phyloP scores from a whole-genome alignment of 2,329 filamentous ascomycete genomes.

The Rasamsonia emersonii region DNA sequence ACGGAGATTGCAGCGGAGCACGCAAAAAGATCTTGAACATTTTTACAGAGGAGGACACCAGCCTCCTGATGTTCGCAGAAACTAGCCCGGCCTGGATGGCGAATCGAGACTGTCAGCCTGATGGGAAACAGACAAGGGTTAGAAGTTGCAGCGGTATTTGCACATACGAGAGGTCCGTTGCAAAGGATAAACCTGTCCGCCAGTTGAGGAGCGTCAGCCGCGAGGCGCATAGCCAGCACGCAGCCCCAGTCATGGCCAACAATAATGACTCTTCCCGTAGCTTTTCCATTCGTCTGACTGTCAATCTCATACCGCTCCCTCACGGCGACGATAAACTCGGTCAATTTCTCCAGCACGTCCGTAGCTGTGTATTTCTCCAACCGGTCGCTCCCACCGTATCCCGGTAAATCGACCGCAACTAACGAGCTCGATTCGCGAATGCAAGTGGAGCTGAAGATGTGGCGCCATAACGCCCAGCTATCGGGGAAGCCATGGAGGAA shows the following conservation, averaged over 20 bases:
- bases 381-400: slow-evolving; percentile 50
- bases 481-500: slow-evolving; percentile 55
- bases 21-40: slow-evolving; percentile 42
- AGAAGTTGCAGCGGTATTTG: not conserved
- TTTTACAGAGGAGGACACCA: slow-evolving; percentile 37
- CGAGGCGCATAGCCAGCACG: slow-evolving; percentile 45
- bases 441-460: slow-evolving; percentile 35
- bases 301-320: slow-evolving; percentile 39
- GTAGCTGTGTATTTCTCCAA: slow-evolving; percentile 43
- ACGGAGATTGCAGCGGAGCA: slow-evolving; percentile 35
- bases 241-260: slow-evolving; percentile 50
- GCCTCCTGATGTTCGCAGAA: slow-evolving; percentile 33
- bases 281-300: slow-evolving; percentile 8
- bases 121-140: not conserved
- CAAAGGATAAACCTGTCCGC: slow-evolving; percentile 49
- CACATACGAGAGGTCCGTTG: slow-evolving; percentile 44
- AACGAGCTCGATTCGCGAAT: slow-evolving; percentile 35
- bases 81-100: slow-evolving; percentile 31
- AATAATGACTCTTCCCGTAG: slow-evolving; percentile 39
- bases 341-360: slow-evolving; percentile 44
- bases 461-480: slow-evolving; percentile 47
- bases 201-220: slow-evolving; percentile 48
- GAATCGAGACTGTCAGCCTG: slow-evolving; percentile 2
- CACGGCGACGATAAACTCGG: slow-evolving; percentile 45
- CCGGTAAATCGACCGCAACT: slow-evolving; percentile 50